Evolutionary conservation across 257 asterid species (phyloP).

Genomic region (Salvia splendens): DNA sequence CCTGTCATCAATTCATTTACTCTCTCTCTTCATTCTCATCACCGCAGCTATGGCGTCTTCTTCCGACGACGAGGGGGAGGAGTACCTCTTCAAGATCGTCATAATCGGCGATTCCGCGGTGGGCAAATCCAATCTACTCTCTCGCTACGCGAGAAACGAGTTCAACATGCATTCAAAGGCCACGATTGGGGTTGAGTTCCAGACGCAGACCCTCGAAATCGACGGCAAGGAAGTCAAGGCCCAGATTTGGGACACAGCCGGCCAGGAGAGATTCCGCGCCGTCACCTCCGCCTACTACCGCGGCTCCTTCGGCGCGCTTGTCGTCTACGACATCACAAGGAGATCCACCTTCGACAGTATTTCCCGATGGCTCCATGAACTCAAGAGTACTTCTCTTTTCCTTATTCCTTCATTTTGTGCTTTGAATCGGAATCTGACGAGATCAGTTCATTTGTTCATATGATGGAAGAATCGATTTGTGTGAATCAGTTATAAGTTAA

Average conservation of each 20-base stretch:
- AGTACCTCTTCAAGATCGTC: slow-evolving; percentile 67
- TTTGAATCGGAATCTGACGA: slow-evolving; percentile 4
- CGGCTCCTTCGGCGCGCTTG: slow-evolving; percentile 73
- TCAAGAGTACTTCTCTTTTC: slow-evolving; percentile 45
- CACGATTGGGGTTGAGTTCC: slow-evolving; percentile 74
- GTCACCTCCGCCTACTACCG: slow-evolving; percentile 85
- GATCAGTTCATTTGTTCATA: background rate
- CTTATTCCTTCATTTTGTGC: slow-evolving; percentile 1
- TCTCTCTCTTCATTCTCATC: slow-evolving; percentile 11
- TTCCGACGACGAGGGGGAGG: slow-evolving; percentile 75
- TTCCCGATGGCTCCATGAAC: slow-evolving; percentile 78
- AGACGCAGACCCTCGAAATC: slow-evolving; percentile 67
- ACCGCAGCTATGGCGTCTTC: slow-evolving; percentile 44
- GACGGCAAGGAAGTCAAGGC: slow-evolving; percentile 79
- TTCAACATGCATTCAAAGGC: slow-evolving; percentile 68
- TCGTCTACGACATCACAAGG: slow-evolving; percentile 64
- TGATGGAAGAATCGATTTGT: background rate
- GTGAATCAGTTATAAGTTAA: too few species aligned
- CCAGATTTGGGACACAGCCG: slow-evolving; percentile 88
- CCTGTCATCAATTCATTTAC: background rate
- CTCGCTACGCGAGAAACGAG: slow-evolving; percentile 73
- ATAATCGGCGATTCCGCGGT: slow-evolving; percentile 78
- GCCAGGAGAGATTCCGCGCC: slow-evolving; percentile 76
- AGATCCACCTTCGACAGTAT: slow-evolving; percentile 67
- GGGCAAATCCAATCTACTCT: slow-evolving; percentile 64